Conservation (phyloP, 345 rosid species). For the Melaleuca quinquenervia region DNA sequence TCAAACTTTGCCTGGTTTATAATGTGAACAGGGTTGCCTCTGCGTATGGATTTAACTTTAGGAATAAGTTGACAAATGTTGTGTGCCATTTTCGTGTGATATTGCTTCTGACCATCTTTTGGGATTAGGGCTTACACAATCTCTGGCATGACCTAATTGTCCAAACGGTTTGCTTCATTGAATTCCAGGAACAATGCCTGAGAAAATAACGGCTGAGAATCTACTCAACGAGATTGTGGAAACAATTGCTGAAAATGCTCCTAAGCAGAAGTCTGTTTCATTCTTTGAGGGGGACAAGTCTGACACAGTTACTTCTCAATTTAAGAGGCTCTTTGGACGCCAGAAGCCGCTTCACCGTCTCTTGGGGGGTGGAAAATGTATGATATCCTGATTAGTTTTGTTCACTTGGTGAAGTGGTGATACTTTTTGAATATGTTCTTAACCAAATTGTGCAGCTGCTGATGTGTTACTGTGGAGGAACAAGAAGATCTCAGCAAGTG, state of each 20-base stretch:
- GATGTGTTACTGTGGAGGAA: conserved; percentile 97
- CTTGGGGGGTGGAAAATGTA: conserved; percentile 94
- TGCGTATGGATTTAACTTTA: background rate
- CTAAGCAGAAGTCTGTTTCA: conserved; percentile 51
- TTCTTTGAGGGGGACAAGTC: conserved; percentile 49
- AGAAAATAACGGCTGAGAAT: conserved; percentile 53
- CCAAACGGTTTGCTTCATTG: background rate
- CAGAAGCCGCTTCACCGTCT: conserved; percentile 62
- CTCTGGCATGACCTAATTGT: background rate
- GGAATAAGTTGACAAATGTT: background rate
- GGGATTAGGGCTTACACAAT: background rate
- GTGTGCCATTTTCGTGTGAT: background rate
- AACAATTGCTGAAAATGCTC: conserved; percentile 43
- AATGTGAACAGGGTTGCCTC: background rate
- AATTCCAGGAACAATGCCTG: conserved; percentile 50
- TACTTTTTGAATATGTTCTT: background rate
- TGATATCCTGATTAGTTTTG: background rate
- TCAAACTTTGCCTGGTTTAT: background rate
- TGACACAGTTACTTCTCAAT: conserved; percentile 33
- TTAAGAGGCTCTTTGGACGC: conserved; percentile 72
- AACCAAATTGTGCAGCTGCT: conserved; percentile 57
- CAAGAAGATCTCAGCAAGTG: conserved; percentile 82
- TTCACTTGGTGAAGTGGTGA: background rate
- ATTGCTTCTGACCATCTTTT: background rate
- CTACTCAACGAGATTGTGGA: conserved; percentile 48